Conservation (phyloP, 345 rosid genomes). For the Eucalyptus polyanthemos region DNA sequence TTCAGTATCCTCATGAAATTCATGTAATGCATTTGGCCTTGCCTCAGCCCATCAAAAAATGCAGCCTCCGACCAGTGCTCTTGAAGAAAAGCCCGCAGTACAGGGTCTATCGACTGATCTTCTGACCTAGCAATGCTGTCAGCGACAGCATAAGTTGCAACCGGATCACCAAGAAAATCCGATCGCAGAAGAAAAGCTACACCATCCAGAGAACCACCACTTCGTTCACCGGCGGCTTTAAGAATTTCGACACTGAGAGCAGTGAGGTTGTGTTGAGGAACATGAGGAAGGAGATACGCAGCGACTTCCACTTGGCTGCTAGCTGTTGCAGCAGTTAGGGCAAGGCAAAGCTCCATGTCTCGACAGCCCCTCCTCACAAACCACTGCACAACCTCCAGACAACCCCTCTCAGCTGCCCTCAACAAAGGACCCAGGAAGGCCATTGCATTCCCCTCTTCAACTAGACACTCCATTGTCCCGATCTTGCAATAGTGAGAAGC, state of each 20-base stretch:
- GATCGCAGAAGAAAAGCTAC: constrained; percentile 85
- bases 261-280: constrained; percentile 75
- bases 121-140: constrained; percentile 84
- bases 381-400: constrained; percentile 95
- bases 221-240: constrained; percentile 92
- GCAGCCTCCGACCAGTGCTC: constrained; percentile 95
- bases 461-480: constrained; percentile 94
- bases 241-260: constrained; percentile 92
- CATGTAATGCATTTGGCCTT: constrained; percentile 59
- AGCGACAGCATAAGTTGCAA: constrained; percentile 75
- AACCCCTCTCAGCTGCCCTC: constrained; percentile 98
- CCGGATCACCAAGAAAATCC: constrained; percentile 76
- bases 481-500: constrained; percentile 92
- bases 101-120: constrained; percentile 69
- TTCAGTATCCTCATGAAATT: constrained; percentile 59
- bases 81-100: constrained; percentile 52
- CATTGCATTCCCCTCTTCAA: constrained; percentile 92
- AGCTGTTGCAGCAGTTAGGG: constrained; percentile 92
- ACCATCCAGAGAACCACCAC: constrained; percentile 85
- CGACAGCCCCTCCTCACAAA: constrained; percentile 82
- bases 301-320: constrained; percentile 82
- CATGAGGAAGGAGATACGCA: constrained; percentile 81
- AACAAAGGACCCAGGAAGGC: constrained; percentile 89
- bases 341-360: constrained; percentile 93
- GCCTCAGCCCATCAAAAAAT: constrained; percentile 55